Evolutionary conservation across 441 rosid species (phyloP).

Genomic region (Pelargonium citronellum): DNA sequence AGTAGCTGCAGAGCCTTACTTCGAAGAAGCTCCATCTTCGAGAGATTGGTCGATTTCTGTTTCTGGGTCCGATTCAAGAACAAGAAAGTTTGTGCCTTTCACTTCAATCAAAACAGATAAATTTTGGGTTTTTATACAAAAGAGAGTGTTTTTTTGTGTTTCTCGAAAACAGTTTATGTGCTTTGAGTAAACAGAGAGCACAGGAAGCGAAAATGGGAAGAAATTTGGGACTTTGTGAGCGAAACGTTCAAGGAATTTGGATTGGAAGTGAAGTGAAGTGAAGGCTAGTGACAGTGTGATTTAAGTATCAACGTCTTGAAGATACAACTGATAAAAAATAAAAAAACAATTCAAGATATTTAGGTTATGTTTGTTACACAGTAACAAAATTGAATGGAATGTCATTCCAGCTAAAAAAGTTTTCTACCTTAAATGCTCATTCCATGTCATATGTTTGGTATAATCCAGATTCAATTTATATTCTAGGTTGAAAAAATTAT

Average conservation of each 20-base stretch:
- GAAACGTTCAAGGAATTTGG: not conserved
- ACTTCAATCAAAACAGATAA: not conserved
- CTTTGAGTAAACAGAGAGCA: not conserved
- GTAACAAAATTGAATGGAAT: too few species aligned
- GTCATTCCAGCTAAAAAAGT: too few species aligned
- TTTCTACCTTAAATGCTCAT: too few species aligned
- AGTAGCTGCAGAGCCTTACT: conserved; percentile 9
- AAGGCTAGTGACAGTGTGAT: not conserved
- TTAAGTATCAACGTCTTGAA: not conserved
- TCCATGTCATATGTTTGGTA: too few species aligned
- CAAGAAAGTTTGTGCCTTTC: not conserved
- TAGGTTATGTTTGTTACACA: not conserved
- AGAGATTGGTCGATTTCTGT: not conserved
- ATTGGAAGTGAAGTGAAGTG: not conserved
- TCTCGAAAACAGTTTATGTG: not conserved
- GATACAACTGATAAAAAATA: not conserved
- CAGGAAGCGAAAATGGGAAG: not conserved
- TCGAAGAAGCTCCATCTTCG: conserved; percentile 14
- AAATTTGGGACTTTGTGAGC: not conserved
- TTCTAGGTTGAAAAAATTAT: too few species aligned
- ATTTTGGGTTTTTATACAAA: not conserved
- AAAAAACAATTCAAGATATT: too few species aligned
- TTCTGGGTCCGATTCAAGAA: not conserved
- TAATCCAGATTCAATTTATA: too few species aligned
- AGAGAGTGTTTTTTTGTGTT: not conserved